Conservation (phyloP, 176 grass and related monocot species). For the Musa schizocarpa region DNA sequence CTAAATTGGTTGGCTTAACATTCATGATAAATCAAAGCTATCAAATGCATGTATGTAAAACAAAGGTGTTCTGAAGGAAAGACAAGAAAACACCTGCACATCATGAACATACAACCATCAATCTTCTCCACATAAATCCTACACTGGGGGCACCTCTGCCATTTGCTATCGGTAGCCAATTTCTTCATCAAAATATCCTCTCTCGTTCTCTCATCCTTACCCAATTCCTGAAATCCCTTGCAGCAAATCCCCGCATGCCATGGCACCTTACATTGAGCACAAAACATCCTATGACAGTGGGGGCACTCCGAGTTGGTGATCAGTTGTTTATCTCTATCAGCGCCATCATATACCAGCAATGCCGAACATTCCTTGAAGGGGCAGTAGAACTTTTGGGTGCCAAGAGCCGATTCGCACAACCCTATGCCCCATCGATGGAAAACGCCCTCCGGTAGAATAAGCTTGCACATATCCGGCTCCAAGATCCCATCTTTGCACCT, state of each 20-base stretch:
- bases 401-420: slow-evolving; percentile 29
- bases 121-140: slow-evolving; percentile 23
- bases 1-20: background rate
- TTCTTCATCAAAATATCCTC: slow-evolving; percentile 14
- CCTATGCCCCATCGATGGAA: slow-evolving; percentile 29
- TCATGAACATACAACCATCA: slow-evolving; percentile 5
- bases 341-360: slow-evolving; percentile 1
- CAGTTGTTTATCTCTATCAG: background rate
- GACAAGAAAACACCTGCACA: slow-evolving; percentile 13
- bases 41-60: no score
- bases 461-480: slow-evolving; percentile 35
- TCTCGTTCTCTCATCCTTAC: background rate
- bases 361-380: slow-evolving; percentile 27
- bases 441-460: slow-evolving; percentile 21
- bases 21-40: background rate
- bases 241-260: slow-evolving; percentile 13
- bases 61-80: background rate
- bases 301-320: slow-evolving; percentile 23
- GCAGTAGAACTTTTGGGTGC: slow-evolving; percentile 22
- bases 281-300: slow-evolving; percentile 19
- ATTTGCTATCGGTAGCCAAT: background rate
- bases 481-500: slow-evolving; percentile 10
- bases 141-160: slow-evolving; percentile 21
- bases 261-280: slow-evolving; percentile 24
- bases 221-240: background rate